Evolutionary conservation across 2,329 filamentous ascomycete species (phyloP), one percentile per base, ranked within the genome.

Genomic region (Exophiala sideris): DNA sequence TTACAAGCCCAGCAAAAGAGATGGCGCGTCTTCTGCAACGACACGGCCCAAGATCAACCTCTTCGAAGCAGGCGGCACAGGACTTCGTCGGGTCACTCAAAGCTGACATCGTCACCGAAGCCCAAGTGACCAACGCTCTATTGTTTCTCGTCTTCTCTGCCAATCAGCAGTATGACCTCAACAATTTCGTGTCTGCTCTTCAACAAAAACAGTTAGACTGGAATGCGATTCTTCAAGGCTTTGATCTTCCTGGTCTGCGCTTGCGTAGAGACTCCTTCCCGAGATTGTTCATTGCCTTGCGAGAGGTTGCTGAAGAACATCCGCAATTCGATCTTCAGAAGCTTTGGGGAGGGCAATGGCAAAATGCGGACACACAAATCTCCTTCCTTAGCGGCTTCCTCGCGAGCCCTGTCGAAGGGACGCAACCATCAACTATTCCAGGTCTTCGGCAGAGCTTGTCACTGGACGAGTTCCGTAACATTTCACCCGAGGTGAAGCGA

Each of bases 381-480:
- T 95, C 91, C n/a, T 96, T 97, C 68, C 83, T 97, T 50, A 87
- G 87, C 59, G 91, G 91, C 14, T 96, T 92, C 68, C 79, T 92
- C 18, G 88, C 88, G 3, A 80, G 91, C 52, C 82, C 81, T 10
- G 80, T 86, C 0, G 82, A 89, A 24, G 83, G 91, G 64, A 79
- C 96, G 21, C 91, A 97, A 68, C 87, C 89, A 2, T 87, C 85
- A 10, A 88, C 87, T 34, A 94, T 97, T 54, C 92, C 91, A 1
- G 84, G 87, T 33, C 79, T 97, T 34, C 83, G 88, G 52, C 81
- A 84, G 20, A 89, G 90, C 2, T 95, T 96, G 67, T 83, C 84
- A 2, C 60, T 78, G 29, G 78, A 83, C 47, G 81, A 86, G 39
- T 88, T 87, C 64, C 76, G 79, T 47, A 79, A 80, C 52, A 79